phyloP scores from a whole-genome alignment of 129 eudicot genomes.

The Ambrosia artemisiifolia region DNA sequence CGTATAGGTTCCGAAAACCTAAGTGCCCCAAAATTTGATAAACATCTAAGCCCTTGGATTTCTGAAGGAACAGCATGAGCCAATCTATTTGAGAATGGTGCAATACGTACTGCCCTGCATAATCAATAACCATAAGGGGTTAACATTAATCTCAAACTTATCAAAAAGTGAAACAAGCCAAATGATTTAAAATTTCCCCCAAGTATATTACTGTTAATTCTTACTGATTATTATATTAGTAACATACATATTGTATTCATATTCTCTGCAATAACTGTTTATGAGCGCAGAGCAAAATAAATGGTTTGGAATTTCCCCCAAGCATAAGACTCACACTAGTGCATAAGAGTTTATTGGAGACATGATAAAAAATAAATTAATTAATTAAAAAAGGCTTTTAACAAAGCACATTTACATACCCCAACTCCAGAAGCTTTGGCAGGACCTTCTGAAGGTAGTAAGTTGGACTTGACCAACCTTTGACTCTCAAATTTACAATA shows the following conservation, averaged over 20 bases:
- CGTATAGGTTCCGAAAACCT: slow-evolving; percentile 93
- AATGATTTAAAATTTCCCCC: background rate
- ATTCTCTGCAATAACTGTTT: background rate
- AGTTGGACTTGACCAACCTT: slow-evolving; percentile 95
- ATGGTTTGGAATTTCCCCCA: background rate
- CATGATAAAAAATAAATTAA: background rate
- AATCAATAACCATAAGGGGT: slow-evolving; percentile 10
- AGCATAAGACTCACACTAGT: background rate
- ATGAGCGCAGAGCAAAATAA: background rate
- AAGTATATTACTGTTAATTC: background rate
- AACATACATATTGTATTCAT: background rate
- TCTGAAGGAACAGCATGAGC: slow-evolving; percentile 91
- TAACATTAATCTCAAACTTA: background rate
- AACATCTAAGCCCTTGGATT: slow-evolving; percentile 87
- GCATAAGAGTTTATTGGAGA: background rate
- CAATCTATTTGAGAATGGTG: slow-evolving; percentile 96
- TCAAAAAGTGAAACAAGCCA: background rate
- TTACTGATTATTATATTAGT: background rate
- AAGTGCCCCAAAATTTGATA: slow-evolving; percentile 91
- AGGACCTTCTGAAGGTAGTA: slow-evolving; percentile 89
- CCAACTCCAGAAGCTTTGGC: slow-evolving; percentile 78
- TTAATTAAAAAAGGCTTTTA: background rate
- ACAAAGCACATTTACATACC: slow-evolving; percentile 45
- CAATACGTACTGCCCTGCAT: slow-evolving; percentile 96
- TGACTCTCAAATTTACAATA: slow-evolving; percentile 87